These are phyloP conservation scores for Fusarium sp. DNA, from an alignment of 2,329 filamentous ascomycete species.

Conservation along the genomic window DNA sequence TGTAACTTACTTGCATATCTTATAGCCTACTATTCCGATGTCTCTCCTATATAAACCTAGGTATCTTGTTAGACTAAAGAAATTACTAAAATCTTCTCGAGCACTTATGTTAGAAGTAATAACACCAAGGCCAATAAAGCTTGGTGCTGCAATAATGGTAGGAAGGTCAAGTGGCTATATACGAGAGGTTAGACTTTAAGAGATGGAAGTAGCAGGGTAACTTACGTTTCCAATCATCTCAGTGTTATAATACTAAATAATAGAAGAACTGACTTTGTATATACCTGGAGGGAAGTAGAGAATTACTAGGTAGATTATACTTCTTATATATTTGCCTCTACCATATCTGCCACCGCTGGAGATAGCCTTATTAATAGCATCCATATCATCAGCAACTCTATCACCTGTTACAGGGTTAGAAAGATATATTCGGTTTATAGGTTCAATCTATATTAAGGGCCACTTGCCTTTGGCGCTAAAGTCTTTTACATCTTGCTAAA, in stretches of 20 bases:
- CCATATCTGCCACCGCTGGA: conserved; percentile 49
- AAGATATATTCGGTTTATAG: not conserved
- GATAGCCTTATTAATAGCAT: conserved; percentile 61
- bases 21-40: not conserved
- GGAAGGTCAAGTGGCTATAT: conserved; percentile 47
- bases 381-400: conserved; percentile 60
- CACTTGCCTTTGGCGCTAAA: conserved; percentile 45
- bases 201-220: too few relatives aligned
- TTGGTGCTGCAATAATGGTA: conserved; percentile 62
- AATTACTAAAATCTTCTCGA: too few relatives aligned
- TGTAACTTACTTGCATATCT: accelerated
- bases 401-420: conserved; percentile 23
- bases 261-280: conserved; percentile 65
- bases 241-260: conserved; percentile 72
- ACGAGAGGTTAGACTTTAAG: too few relatives aligned
- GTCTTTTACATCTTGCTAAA: conserved; percentile 52
- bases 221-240: conserved; percentile 59
- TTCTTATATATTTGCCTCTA: conserved; percentile 40
- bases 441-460: not conserved
- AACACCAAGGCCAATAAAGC: conserved; percentile 65
- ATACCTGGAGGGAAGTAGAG: conserved; percentile 56
- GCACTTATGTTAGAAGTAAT: conserved; percentile 47
- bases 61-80: too few relatives aligned
- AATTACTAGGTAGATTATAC: conserved; percentile 40
- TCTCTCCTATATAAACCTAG: not conserved